phyloP scores from a whole-genome alignment of 2,329 filamentous ascomycete species.

The Fusarium austroafricanum region DNA sequence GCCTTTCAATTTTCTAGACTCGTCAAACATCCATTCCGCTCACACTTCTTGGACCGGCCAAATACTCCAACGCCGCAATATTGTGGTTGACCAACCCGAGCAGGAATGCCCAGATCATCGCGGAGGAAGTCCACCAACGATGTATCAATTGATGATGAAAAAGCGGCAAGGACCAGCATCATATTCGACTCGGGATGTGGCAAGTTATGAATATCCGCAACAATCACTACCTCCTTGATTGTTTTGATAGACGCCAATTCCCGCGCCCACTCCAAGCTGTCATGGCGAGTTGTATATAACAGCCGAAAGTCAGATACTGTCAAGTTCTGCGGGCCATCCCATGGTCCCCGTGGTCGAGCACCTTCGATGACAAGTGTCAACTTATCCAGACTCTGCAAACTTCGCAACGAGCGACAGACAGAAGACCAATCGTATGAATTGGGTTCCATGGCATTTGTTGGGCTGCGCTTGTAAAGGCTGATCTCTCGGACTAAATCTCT shows the following conservation, averaged over 20 bases:
- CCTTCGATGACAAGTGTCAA: constrained; percentile 66
- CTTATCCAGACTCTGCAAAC: constrained; percentile 53
- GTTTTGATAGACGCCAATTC: constrained; percentile 64
- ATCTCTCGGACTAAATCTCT: constrained; percentile 62
- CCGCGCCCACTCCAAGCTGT: constrained; percentile 68
- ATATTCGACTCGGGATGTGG: constrained; percentile 63
- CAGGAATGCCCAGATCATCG: constrained; percentile 45
- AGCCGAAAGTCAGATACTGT: constrained; percentile 60
- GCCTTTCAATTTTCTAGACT: constrained; percentile 13
- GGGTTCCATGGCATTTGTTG: constrained; percentile 51
- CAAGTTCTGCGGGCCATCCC: constrained; percentile 62
- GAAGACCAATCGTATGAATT: constrained; percentile 64
- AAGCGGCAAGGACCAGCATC: constrained; percentile 69
- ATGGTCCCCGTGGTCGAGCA: constrained; percentile 62
- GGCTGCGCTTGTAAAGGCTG: constrained; percentile 66
- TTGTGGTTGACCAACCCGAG: constrained; percentile 38
- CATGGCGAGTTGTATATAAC: constrained; percentile 57
- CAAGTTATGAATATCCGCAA: constrained; percentile 65
- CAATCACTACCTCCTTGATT: constrained; percentile 62
- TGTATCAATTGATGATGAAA: constrained; percentile 69
- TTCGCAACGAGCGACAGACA: constrained; percentile 62
- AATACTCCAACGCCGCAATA: constrained; percentile 42
- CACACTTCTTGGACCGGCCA: constrained; percentile 41
- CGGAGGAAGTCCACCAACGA: constrained; percentile 65
- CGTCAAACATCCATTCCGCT: constrained; percentile 41